Conservation (phyloP, 2,329 filamentous ascomycete genomes). For the Emmonsiellopsis sp. region DNA sequence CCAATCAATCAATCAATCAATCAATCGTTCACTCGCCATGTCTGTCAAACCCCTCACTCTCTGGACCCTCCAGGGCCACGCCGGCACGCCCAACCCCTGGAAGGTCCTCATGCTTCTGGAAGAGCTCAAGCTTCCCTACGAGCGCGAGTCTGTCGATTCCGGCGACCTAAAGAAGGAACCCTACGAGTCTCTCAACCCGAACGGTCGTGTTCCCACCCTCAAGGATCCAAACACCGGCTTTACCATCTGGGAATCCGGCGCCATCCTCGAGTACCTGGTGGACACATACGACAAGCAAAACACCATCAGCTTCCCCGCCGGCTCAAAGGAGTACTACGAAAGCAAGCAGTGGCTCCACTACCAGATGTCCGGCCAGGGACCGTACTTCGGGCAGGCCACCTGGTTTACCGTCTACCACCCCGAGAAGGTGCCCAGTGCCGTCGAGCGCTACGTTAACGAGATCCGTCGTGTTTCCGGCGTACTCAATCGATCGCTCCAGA, state of each 20-base stretch:
- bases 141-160: not conserved
- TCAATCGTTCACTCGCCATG: not conserved
- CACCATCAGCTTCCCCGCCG: slow-evolving; percentile 25
- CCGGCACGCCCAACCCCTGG: not conserved
- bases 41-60: not conserved
- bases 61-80: slow-evolving; percentile 1
- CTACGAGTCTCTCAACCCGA: slow-evolving; percentile 28
- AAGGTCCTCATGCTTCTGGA: not conserved
- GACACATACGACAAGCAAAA: slow-evolving; percentile 36
- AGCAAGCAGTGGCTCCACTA: slow-evolving; percentile 35
- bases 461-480: slow-evolving; percentile 32
- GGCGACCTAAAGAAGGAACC: not conserved
- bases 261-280: slow-evolving; percentile 31
- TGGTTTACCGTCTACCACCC: slow-evolving; percentile 32
- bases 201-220: slow-evolving; percentile 34
- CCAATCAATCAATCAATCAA: not conserved
- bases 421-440: slow-evolving; percentile 30
- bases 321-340: slow-evolving; percentile 22
- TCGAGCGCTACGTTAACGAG: slow-evolving; percentile 34
- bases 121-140: not conserved
- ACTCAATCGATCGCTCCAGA: slow-evolving; percentile 31
- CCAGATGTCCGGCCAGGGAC: slow-evolving; percentile 35
- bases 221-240: slow-evolving; percentile 32
- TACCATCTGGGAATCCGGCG: slow-evolving; percentile 30
- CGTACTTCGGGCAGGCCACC: slow-evolving; percentile 24